phyloP scores from a whole-genome alignment of 169 alveolate species.

The Amoebophrya sp. region DNA sequence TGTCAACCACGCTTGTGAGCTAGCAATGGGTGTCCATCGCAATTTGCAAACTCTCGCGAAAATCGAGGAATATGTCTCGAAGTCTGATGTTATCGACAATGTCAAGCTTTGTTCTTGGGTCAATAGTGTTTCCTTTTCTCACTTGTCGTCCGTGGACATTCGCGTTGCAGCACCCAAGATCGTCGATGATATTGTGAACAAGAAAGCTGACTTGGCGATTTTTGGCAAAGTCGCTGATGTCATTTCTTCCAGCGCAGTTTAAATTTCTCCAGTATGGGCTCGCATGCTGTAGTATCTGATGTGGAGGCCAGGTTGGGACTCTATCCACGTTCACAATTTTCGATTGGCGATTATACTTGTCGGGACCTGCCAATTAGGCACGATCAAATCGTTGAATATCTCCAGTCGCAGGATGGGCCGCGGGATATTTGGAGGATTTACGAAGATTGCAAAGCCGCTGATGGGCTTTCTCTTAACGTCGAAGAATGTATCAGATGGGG shows the following conservation, averaged over 20 bases:
- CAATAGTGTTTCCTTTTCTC: too few species aligned
- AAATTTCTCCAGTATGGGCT: background rate
- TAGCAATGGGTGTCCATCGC: background rate
- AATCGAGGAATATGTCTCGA: background rate
- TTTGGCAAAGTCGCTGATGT: too few species aligned
- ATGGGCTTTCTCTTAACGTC: background rate
- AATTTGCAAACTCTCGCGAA: background rate
- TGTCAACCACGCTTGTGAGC: background rate
- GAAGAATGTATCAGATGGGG: background rate
- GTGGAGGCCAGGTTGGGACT: background rate
- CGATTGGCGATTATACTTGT: background rate
- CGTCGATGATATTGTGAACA: background rate
- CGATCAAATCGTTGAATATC: background rate
- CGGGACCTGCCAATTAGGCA: background rate
- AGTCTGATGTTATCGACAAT: background rate
- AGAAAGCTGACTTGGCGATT: background rate
- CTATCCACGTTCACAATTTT: background rate
- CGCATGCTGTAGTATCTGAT: too few species aligned
- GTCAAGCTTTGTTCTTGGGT: background rate
- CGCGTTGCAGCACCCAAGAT: too few species aligned
- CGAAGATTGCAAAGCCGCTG: background rate
- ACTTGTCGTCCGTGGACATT: too few species aligned
- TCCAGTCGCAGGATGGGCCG: background rate
- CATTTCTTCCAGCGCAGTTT: too few species aligned
- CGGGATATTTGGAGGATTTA: background rate